phyloP scores from a whole-genome alignment of 73 alveolate species.

The Halteria grandinella region DNA sequence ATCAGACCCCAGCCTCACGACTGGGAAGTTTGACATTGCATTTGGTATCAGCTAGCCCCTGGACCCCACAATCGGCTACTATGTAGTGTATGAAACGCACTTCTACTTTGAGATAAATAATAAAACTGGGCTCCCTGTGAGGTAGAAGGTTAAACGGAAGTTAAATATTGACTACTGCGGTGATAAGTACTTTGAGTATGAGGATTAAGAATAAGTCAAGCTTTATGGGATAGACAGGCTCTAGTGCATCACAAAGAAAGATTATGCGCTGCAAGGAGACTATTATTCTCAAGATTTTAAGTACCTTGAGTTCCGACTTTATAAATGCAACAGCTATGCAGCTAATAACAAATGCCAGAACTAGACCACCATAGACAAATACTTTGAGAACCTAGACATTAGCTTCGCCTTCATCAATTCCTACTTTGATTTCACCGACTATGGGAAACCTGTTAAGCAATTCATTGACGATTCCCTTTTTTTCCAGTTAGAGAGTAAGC shows the following conservation, averaged over 20 bases:
- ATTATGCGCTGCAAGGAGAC: not conserved
- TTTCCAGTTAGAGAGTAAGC: conserved; percentile 9
- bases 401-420: conserved; percentile 4
- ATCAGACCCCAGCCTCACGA: too few species aligned
- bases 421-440: conserved; percentile 31
- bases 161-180: not conserved
- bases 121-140: too few species aligned
- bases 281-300: conserved; percentile 22
- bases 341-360: not conserved
- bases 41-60: conserved; percentile 10
- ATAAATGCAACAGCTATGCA: conserved; percentile 14
- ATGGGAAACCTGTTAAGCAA: not conserved
- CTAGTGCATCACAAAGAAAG: not conserved
- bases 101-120: too few species aligned
- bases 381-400: not conserved
- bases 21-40: conserved; percentile 28
- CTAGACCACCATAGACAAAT: not conserved
- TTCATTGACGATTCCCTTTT: conserved; percentile 35
- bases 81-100: not conserved
- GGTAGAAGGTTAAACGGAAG: not conserved
- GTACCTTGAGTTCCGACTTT: conserved; percentile 8
- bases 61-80: conserved; percentile 11
- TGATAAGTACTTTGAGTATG: not conserved
- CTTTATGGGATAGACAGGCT: not conserved
- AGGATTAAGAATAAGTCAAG: not conserved